Evolutionary conservation across 352 stramenopile genomes (phyloP).

Genomic region (Pythium sp.): DNA sequence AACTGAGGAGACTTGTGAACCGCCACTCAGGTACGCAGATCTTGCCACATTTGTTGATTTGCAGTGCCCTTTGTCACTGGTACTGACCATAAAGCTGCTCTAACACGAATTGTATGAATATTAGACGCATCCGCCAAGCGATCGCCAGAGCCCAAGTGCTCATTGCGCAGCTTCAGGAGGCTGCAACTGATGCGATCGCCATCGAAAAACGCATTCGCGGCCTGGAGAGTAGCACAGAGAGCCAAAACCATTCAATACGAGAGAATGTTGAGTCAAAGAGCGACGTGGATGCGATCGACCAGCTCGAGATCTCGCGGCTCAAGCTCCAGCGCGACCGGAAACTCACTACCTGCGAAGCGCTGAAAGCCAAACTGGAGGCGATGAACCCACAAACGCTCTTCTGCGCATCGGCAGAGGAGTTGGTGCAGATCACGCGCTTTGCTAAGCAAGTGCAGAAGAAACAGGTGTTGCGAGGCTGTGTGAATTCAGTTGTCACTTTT

Average conservation of each 20-base stretch:
- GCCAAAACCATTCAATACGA: neutral
- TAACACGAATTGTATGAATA: too few relatives aligned
- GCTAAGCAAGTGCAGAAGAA: constrained; percentile 28
- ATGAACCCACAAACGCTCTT: constrained; percentile 20
- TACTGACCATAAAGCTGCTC: neutral
- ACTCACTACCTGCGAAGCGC: constrained; percentile 16
- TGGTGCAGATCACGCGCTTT: constrained; percentile 17
- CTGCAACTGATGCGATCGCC: constrained; percentile 18
- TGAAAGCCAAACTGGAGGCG: constrained; percentile 22
- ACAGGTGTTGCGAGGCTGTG: constrained; percentile 16
- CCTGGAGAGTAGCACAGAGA: neutral
- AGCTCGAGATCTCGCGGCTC: constrained; percentile 23
- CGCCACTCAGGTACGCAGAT: constrained; percentile 10
- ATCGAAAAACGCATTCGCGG: constrained; percentile 15
- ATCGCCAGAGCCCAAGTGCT: constrained; percentile 11
- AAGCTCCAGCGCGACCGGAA: constrained; percentile 27
- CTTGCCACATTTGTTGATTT: too few relatives aligned
- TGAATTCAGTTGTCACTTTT: neutral
- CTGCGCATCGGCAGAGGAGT: neutral
- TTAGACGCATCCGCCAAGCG: constrained; percentile 7
- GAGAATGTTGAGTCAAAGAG: neutral
- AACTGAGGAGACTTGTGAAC: neutral
- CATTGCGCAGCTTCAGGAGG: constrained; percentile 20
- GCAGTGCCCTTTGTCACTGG: neutral
- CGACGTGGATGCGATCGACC: constrained; percentile 1